Conservation (phyloP, 768 basidiomycete genomes). For the Agaricus subrufescens region DNA sequence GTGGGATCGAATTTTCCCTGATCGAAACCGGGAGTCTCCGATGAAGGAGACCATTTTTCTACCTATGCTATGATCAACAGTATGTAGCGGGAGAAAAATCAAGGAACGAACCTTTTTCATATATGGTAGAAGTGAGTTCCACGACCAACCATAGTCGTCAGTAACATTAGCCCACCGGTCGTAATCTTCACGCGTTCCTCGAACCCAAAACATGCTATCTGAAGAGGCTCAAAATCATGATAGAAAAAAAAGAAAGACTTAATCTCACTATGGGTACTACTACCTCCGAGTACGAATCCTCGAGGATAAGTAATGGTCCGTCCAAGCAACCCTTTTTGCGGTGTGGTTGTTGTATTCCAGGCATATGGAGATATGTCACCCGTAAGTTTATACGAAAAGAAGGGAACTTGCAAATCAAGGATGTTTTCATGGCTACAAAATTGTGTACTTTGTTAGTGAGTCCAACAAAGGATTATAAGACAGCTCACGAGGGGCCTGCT, state of each 20-base stretch:
- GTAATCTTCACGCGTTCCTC: constrained; percentile 31
- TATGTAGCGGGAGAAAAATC: background rate
- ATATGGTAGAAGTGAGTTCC: constrained; percentile 19
- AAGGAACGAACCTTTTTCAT: constrained; percentile 16
- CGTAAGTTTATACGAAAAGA: constrained; percentile 3
- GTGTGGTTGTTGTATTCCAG: constrained; percentile 14
- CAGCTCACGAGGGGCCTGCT: constrained; percentile 24
- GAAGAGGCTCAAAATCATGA: background rate
- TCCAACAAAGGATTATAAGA: background rate
- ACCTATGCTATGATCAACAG: background rate
- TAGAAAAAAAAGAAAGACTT: background rate
- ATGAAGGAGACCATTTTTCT: background rate
- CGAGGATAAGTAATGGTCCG: constrained; percentile 9
- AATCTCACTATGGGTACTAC: constrained; percentile 15
- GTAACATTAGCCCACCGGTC: constrained; percentile 43
- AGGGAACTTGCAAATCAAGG: constrained; percentile 13
- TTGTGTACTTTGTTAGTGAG: background rate
- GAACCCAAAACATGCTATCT: constrained; percentile 26
- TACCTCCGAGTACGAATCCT: constrained; percentile 15
- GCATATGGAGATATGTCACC: background rate
- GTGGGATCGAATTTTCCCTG: background rate
- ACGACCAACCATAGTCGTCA: constrained; percentile 44
- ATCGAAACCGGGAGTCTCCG: background rate
- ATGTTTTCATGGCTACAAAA: constrained; percentile 2
- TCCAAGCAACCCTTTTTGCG: constrained; percentile 11